Evolutionary conservation across 495 filamentous ascomycete species (phyloP), one percentile per base, ranked within the genome.

Genomic region (Penicillium steckii): DNA sequence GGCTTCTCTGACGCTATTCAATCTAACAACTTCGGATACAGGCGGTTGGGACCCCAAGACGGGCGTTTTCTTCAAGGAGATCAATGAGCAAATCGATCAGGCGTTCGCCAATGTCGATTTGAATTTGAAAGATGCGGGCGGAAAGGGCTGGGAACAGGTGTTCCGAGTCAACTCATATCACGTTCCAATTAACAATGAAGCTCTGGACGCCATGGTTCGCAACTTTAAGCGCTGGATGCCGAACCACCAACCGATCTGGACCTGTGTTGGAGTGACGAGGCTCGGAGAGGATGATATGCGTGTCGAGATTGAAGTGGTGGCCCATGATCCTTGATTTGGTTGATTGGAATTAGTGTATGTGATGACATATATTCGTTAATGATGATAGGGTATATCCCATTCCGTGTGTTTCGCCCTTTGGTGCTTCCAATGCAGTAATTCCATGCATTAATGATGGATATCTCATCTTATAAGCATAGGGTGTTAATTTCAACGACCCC

Each of bases 121-220:
- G 1, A 65, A 60, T 23, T 60, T 82, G 22, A 72, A 71, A 44
- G 29, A 73, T 24, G 80, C 79, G 3, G 81, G 81, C 3, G 78
- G 80, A 0, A 74, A 78, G 41, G 80, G 80, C n/a, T 82, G 82
- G 81, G 58, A 58, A 8, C 79, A 84, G 59, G 82, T 82, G 8
- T 83, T 66, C 61, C 64, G 67, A 2, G 69, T 83, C 8, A 72
- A 69, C 22, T 71, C 70, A 3, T 83, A 84, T 47, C 72, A 75
- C 47, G 53, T 70, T 4, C 58, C 61, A 0, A 62, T 80, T 15
- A 71, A 77, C 43, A 51, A 71, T 22, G 69, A 76, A 44, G 60
- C 66, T 8, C 13, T 79, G 19, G 61, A 54, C 2, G 61, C 61
- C 5, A 72, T 82, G 67, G 60, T 77, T 10, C 47, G 67, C 23